phyloP scores from a whole-genome alignment of 116 monocot genomes.

The Trichopus zeylanicus region DNA sequence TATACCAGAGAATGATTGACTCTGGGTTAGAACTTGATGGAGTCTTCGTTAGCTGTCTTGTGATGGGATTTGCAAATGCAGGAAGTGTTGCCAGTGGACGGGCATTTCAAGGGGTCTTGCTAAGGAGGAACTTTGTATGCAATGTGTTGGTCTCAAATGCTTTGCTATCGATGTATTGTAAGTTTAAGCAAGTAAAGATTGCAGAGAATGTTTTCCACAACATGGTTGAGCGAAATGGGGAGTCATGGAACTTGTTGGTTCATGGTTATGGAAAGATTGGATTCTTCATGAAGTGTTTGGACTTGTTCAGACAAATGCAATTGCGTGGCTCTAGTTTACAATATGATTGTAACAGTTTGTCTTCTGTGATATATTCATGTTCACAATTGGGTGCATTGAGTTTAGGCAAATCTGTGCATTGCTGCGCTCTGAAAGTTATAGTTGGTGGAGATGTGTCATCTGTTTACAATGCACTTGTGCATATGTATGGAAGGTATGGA shows the following conservation, averaged over 20 bases:
- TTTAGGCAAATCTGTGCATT: constrained; percentile 25
- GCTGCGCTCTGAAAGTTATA: constrained; percentile 12
- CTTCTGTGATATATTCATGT: constrained; percentile 23
- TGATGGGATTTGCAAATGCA: constrained; percentile 12
- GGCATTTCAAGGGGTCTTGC: constrained; percentile 22
- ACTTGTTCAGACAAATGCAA: constrained; percentile 23
- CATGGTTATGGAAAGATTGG: constrained; percentile 15
- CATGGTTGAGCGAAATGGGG: constrained; percentile 5
- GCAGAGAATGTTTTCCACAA: constrained; percentile 14
- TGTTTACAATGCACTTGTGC: constrained; percentile 14
- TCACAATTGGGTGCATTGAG: constrained; percentile 8
- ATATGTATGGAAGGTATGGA: constrained; percentile 22
- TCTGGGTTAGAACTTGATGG: constrained; percentile 21
- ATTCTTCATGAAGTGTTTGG: constrained; percentile 14
- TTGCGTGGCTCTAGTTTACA: background rate
- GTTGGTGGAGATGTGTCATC: background rate
- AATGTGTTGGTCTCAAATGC: constrained; percentile 6
- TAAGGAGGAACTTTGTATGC: constrained; percentile 17
- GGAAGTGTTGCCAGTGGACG: background rate
- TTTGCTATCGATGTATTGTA: constrained; percentile 19
- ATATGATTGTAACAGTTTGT: constrained; percentile 4
- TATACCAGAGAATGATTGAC: constrained; percentile 3
- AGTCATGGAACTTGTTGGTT: constrained; percentile 23
- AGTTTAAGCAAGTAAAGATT: constrained; percentile 4
- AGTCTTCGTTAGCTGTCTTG: constrained; percentile 20